Conservation (phyloP, 83 land plant genomes). For the Larix sibirica region DNA sequence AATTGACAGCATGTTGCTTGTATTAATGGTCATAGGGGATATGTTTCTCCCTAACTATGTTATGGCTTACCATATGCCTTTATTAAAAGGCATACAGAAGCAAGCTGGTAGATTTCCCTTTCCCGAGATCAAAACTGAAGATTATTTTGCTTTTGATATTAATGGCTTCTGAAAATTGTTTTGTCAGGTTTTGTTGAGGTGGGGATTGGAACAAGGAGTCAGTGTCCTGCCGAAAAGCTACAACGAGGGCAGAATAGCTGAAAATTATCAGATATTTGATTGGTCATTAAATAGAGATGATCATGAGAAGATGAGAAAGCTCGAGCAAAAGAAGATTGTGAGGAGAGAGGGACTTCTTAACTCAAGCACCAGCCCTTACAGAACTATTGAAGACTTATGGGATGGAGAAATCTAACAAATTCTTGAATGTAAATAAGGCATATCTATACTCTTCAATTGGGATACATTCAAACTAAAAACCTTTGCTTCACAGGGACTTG, state of each 20-base stretch:
- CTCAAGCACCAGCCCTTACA: constrained; percentile 31
- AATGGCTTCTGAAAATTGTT: not conserved
- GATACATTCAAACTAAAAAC: not conserved
- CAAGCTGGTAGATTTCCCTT: no score
- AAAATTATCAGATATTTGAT: constrained; percentile 38
- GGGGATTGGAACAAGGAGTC: constrained; percentile 42
- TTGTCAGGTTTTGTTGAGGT: constrained; percentile 47
- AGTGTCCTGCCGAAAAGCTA: constrained; percentile 43
- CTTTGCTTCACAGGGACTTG: not conserved
- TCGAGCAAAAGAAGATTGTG: constrained; percentile 15
- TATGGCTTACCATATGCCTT: not conserved
- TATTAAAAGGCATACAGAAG: no score
- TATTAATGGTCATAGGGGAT: not conserved
- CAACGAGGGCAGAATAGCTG: constrained; percentile 30
- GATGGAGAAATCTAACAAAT: constrained; percentile 31
- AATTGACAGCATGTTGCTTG: no score
- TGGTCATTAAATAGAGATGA: constrained; percentile 47
- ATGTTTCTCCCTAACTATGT: not conserved
- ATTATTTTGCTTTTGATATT: not conserved
- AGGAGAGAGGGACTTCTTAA: constrained; percentile 11
- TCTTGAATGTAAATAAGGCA: no score
- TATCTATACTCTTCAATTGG: no score
- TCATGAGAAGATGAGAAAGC: constrained; percentile 18
- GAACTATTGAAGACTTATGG: constrained; percentile 42
- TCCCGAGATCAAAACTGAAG: not conserved